A percentile compares a stretch with the other conserved stretches of the same genome.
These are phyloP conservation scores for Ceratocystis eucalypticola DNA, from an alignment of 2,329 filamentous ascomycete species.

Conservation along the genomic window DNA sequence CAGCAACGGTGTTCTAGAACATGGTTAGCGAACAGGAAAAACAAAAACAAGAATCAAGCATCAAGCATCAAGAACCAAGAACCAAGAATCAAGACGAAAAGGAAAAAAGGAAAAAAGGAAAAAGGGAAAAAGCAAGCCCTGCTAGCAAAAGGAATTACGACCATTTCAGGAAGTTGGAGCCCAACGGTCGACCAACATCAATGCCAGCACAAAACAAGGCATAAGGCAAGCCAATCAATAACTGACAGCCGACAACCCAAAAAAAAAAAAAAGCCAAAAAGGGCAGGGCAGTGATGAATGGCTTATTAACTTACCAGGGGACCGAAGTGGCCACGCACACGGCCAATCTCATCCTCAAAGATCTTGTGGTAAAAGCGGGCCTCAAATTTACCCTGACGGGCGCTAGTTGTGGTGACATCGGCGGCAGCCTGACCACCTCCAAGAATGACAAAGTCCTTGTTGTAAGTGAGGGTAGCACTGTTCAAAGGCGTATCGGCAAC, in stretches of 20 bases:
- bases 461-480: slow-evolving; percentile 82
- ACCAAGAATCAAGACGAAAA: not conserved
- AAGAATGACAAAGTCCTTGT: slow-evolving; percentile 96
- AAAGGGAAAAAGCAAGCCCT: not conserved
- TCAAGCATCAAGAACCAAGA: not conserved
- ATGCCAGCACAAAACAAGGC: too few relatives aligned
- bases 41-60: not conserved
- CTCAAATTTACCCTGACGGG: slow-evolving; percentile 97
- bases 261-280: not conserved
- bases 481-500: slow-evolving; percentile 87
- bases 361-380: slow-evolving; percentile 99
- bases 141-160: not conserved
- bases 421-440: slow-evolving; percentile 97
- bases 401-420: slow-evolving; percentile 91
- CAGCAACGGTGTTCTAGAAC: slow-evolving; percentile 71
- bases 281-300: not conserved
- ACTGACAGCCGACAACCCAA: not conserved
- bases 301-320: slow-evolving; percentile 42
- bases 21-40: slow-evolving; percentile 16
- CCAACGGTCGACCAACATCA: not conserved
- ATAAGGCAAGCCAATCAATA: too few relatives aligned
- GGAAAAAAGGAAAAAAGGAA: not conserved
- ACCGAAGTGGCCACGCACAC: slow-evolving; percentile 94
- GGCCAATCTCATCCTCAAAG: slow-evolving; percentile 96
- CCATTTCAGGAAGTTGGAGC: not conserved